These are phyloP conservation scores for Arthrobotrys sphaeroides DNA, from an alignment of 2,329 filamentous ascomycete genomes.

Conservation along the genomic window DNA sequence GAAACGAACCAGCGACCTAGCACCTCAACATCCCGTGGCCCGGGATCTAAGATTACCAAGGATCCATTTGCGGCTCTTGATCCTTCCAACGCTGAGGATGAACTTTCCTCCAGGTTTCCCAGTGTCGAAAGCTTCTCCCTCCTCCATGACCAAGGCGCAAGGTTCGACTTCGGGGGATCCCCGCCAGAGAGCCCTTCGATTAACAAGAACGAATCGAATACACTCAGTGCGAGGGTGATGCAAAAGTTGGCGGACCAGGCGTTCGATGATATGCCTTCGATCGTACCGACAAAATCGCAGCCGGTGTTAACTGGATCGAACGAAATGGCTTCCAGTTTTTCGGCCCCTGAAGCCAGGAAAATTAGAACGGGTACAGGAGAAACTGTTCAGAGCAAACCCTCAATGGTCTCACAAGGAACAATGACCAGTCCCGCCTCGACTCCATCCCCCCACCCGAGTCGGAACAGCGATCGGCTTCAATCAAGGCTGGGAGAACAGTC, in stretches of 20 bases:
- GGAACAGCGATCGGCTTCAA: slow-evolving; percentile 64
- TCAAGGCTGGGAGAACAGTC: slow-evolving; percentile 63
- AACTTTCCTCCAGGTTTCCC: slow-evolving; percentile 85
- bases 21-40: slow-evolving; percentile 65
- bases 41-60: slow-evolving; percentile 68
- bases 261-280: slow-evolving; percentile 68
- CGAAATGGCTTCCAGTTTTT: slow-evolving; percentile 3
- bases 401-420: slow-evolving; percentile 77
- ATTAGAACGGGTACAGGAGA: slow-evolving; percentile 61
- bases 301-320: slow-evolving; percentile 12
- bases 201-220: slow-evolving; percentile 67
- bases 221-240: slow-evolving; percentile 69
- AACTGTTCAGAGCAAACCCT: slow-evolving; percentile 64
- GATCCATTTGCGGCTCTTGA: slow-evolving; percentile 95
- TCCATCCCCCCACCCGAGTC: slow-evolving; percentile 7
- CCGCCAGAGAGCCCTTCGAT: slow-evolving; percentile 64
- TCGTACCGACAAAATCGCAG: slow-evolving; percentile 35
- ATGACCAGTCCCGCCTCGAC: slow-evolving; percentile 74
- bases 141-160: slow-evolving; percentile 81
- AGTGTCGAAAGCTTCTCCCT: slow-evolving; percentile 92
- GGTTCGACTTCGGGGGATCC: slow-evolving; percentile 77
- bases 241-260: slow-evolving; percentile 85
- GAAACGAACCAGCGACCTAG: slow-evolving; percentile 62
- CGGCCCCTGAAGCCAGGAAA: slow-evolving; percentile 58
- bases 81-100: slow-evolving; percentile 73